Percentiles rank a stretch among this genome's conserved stretches.
Evolutionary conservation across 1,284 basidiomycete species (phyloP).

Genomic region (Cryptococcus amylolentus): DNA sequence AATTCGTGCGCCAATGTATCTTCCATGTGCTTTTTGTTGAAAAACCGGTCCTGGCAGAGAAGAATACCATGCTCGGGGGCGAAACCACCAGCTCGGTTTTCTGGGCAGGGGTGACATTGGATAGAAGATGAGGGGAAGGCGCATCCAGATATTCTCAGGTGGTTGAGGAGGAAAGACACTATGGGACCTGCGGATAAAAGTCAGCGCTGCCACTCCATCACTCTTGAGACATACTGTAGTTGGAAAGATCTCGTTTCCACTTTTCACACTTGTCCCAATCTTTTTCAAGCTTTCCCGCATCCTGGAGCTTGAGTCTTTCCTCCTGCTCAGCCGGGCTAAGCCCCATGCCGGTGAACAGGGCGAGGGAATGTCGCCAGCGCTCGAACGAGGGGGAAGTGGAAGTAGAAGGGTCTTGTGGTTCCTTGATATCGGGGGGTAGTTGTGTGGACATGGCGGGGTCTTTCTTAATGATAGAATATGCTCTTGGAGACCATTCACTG

Average conservation of each 20-base stretch:
- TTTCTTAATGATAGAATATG: neutral
- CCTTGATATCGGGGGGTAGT: no score
- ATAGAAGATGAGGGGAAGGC: conserved; percentile 65
- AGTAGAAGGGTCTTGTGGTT: neutral
- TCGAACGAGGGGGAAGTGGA: conserved; percentile 37
- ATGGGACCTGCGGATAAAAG: conserved; percentile 61
- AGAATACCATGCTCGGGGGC: conserved; percentile 70
- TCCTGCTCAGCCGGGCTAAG: conserved; percentile 39
- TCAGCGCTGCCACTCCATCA: neutral
- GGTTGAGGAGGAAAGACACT: conserved; percentile 83
- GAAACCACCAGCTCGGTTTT: conserved; percentile 74
- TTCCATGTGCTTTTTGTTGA: conserved; percentile 82
- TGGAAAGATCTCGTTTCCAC: conserved; percentile 52
- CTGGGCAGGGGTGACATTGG: conserved; percentile 75
- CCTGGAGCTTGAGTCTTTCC: conserved; percentile 23
- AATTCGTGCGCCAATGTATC: conserved; percentile 91
- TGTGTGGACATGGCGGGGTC: no score
- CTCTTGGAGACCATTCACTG: neutral
- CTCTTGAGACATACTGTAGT: conserved; percentile 43
- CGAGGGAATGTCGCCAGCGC: conserved; percentile 45
- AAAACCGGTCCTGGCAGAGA: conserved; percentile 77
- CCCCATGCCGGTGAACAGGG: conserved; percentile 49
- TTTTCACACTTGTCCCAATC: conserved; percentile 53
- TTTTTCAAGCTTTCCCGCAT: conserved; percentile 32
- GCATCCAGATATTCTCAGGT: conserved; percentile 66